phyloP scores from a whole-genome alignment of 2,329 filamentous ascomycete genomes.

The Diaporthe longicolla region DNA sequence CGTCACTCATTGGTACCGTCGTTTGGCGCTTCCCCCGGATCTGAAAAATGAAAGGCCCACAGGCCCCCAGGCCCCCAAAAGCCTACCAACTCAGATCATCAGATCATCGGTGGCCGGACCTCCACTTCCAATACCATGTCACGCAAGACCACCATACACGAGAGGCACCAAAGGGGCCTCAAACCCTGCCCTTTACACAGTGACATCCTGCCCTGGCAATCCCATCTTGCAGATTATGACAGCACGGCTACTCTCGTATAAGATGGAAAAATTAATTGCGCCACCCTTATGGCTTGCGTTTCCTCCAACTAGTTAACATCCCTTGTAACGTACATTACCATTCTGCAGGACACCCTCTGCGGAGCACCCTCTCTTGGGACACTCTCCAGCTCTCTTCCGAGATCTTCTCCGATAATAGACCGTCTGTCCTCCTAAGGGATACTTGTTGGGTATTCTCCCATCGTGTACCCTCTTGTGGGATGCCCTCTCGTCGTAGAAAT shows the following conservation, averaged over 20 bases:
- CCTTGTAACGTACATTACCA: no score
- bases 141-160: neutral
- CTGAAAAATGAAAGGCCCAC: neutral
- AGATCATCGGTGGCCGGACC: neutral
- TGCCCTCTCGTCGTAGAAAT: neutral
- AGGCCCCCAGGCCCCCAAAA: neutral
- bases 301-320: neutral
- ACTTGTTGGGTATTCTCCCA: neutral
- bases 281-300: neutral
- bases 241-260: no score
- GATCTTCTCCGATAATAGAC: no score
- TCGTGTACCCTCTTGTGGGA: neutral
- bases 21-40: conserved; percentile 26
- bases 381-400: no score
- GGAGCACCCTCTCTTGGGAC: no score
- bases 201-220: neutral
- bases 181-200: no score
- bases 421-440: neutral
- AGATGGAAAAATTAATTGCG: neutral
- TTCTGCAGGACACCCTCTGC: no score
- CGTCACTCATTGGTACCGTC: neutral
- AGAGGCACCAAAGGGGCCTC: no score
- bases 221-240: neutral
- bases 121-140: neutral
- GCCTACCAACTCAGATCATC: conserved; percentile 7